These are phyloP conservation scores for Leccinum angustisporum DNA, from an alignment of 1,284 basidiomycete genomes.

Conservation along the genomic window DNA sequence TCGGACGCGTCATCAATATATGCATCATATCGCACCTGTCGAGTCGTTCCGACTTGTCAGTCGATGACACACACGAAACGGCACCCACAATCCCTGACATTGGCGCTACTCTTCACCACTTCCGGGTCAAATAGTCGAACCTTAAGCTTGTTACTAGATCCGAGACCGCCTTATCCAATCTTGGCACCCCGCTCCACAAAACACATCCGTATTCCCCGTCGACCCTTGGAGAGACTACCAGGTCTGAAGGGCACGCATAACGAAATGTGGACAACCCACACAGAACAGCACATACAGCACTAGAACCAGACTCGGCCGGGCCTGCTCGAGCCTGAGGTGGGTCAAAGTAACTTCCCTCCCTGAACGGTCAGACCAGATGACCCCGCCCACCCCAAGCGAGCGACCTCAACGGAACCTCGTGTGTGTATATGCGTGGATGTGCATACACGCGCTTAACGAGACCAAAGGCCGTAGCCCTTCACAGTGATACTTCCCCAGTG, in stretches of 20 bases:
- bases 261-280: background rate
- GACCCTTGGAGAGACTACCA: background rate
- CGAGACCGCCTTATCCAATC: background rate
- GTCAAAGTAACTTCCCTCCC: conserved; percentile 2
- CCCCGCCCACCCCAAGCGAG: conserved; percentile 3
- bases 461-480: background rate
- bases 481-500: background rate
- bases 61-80: background rate
- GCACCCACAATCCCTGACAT: background rate
- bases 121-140: background rate
- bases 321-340: conserved; percentile 1
- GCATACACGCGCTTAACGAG: background rate
- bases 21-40: background rate
- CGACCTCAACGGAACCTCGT: conserved; percentile 12
- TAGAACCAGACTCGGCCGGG: background rate
- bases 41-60: background rate
- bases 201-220: background rate
- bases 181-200: background rate
- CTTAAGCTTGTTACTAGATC: background rate
- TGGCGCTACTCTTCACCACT: background rate
- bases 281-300: background rate
- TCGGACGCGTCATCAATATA: background rate
- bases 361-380: background rate
- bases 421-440: background rate
- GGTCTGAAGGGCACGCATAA: background rate